Evolutionary conservation across 2,329 filamentous ascomycete species (phyloP), one percentile per base, ranked within the genome.

Genomic region (Cladosporium sp.): DNA sequence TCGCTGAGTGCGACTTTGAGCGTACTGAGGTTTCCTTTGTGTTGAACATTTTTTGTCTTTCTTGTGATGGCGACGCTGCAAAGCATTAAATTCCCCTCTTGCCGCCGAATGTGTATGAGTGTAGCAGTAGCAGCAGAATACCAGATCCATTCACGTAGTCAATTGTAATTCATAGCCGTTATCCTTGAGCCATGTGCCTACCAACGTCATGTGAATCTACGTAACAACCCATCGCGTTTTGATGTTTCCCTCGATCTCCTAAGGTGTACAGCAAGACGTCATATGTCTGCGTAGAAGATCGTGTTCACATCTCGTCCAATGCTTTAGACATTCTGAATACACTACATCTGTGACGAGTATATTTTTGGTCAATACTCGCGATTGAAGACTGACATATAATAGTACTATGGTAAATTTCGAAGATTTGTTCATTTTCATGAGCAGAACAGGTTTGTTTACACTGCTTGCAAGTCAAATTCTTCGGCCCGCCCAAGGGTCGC

Each of bases 61-160:
- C 18, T 63, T 46, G 18, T 18, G 35, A 29, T 23, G 37, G 61
- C 50, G 37, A 44, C 29, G 61, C 61, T 63, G 61, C 33, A 55
- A 33, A 63, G 50, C 61, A 37, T 44, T 52, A 56, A 40, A 55
- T 62, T 63, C 61, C 61, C 61, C 61, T 63, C 50, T 63, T 56
- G 61, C 50, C 50, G 31, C 29, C 46, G 61, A 35, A 31, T 21
- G n/a, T 56, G 33, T 56, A 56, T n/a, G 50, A 56, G 61, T 63
- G 61, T 63, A 63, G 61, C 61, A 63, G 61, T 63, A 63, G 61
- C 61, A 63, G 61, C 46, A 63, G 61, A 55, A 63, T 56, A 63
- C 61, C 61, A 63, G 33, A 33, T 46, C 21, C 40, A 23, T 46
- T 46, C 40, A 46, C 40, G 40, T 46, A 46, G 40, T 46, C 40